These are phyloP conservation scores for Eucalyptus grandis DNA, from an alignment of 345 rosid genomes.

Conservation along the genomic window DNA sequence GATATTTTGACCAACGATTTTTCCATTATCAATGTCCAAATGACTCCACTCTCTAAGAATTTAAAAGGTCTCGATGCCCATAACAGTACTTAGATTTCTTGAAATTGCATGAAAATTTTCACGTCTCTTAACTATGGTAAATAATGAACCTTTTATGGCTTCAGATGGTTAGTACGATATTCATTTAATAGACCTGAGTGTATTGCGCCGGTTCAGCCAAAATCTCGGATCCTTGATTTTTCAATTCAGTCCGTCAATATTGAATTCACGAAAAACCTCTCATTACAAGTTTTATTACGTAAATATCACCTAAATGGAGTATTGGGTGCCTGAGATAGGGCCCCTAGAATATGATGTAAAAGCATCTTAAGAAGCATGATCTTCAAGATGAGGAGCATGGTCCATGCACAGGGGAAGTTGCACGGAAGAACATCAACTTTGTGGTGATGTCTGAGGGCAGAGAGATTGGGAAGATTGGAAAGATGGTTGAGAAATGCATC, in stretches of 20 bases:
- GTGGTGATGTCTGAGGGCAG: not conserved
- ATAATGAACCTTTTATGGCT: not conserved
- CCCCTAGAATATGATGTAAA: not conserved
- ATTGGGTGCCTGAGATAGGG: not conserved
- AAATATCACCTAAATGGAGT: not conserved
- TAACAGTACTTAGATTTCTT: not conserved
- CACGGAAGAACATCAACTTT: not conserved
- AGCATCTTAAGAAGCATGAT: not conserved
- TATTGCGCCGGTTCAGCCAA: not conserved
- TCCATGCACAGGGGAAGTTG: not conserved
- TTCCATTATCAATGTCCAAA: not conserved
- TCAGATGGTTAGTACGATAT: not conserved
- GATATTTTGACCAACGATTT: not conserved
- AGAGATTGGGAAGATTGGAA: not conserved
- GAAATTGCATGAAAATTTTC: not conserved
- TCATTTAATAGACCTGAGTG: not conserved
- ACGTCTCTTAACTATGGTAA: not conserved
- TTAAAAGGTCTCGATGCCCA: not conserved
- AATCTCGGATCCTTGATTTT: not conserved
- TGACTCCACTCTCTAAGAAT: not conserved
- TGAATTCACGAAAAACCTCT: not conserved
- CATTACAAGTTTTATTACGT: not conserved
- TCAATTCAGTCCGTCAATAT: not conserved
- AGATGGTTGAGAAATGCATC: not conserved
- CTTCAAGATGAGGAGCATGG: not conserved